Evolutionary conservation across 805 yeast genomes (phyloP), one percentile per base, ranked within the genome.

Genomic region (Ogataea corticis): DNA sequence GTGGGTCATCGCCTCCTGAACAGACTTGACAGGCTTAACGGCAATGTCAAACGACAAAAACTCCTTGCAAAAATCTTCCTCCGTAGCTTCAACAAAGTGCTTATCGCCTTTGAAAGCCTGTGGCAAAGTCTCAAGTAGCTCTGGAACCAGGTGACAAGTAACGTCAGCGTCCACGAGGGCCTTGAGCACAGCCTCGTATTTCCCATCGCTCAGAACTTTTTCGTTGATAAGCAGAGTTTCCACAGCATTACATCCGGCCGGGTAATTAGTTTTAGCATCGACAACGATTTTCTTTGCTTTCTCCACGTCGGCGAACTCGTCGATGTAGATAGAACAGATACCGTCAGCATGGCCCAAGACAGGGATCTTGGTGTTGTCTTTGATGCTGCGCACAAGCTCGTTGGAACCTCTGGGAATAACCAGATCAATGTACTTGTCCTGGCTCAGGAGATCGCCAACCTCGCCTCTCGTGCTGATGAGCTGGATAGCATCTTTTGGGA

Each of bases 291-390:
- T 79, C 28, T 77, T 72, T 0, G 97, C 96, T 79, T 87, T 90
- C 12, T 66, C 77, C 11, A 87, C 50, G 58, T 90, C 92, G 5
- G 94, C 94, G 41, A 77, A 80, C 45, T 76, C 78, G 63, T 91
- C 96, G 19, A 92, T 73, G 58, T 80, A 94, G 7, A 92, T 79
- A 2, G 97, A 83, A 68, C 99, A 94, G 49, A 92, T 85, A 38
- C 99, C 99, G 67, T 94, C 98, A 7, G 99, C 99, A 65, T 94
- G 99, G 45, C 99, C 99, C 62, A 94, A 70, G 7, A 94, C 99
- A 4, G 99, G 98, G 57, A 94, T 95, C 64, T 89, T 89, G 18
- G 99, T 92, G 62, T 80, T 80, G 19, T 79, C 76, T 68, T 95
- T 94, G 65, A 94, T 91, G 63, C 76, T 81, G 56, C 87, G 79